Evolutionary conservation across 805 yeast species (phyloP).

Genomic region (Monosporozyma servazzii): DNA sequence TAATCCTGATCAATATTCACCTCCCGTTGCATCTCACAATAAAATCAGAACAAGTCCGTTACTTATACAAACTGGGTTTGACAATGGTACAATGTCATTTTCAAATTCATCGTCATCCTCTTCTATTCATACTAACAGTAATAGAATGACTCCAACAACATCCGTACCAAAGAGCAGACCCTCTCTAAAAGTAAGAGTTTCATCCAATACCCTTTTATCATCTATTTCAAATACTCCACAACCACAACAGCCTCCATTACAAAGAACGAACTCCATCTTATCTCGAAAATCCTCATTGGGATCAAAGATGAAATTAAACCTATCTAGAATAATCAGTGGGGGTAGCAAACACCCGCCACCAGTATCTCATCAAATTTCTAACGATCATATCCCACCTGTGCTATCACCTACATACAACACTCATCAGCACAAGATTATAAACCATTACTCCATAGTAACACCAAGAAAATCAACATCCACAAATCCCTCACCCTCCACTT

Average conservation of each 20-base stretch:
- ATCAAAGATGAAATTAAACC: constrained; percentile 21
- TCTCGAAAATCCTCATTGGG: constrained; percentile 18
- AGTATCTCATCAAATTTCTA: background rate
- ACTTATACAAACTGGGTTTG: background rate
- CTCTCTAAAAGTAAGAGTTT: background rate
- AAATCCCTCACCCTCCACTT: background rate
- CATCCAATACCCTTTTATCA: background rate
- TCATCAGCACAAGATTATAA: background rate
- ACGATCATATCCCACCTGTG: background rate
- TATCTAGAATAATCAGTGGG: constrained; percentile 22
- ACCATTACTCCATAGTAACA: background rate
- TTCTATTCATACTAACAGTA: background rate
- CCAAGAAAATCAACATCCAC: background rate
- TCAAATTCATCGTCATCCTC: background rate
- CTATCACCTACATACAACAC: background rate
- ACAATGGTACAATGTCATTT: background rate
- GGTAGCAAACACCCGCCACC: constrained; percentile 4
- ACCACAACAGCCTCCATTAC: background rate
- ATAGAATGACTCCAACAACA: background rate
- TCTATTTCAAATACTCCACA: background rate
- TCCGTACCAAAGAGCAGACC: background rate
- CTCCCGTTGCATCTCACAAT: background rate
- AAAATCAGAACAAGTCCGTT: background rate
- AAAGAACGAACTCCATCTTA: background rate
- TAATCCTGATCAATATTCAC: background rate